Conservation (phyloP, 140 eudicot genomes). For the Stevia rebaudiana region DNA sequence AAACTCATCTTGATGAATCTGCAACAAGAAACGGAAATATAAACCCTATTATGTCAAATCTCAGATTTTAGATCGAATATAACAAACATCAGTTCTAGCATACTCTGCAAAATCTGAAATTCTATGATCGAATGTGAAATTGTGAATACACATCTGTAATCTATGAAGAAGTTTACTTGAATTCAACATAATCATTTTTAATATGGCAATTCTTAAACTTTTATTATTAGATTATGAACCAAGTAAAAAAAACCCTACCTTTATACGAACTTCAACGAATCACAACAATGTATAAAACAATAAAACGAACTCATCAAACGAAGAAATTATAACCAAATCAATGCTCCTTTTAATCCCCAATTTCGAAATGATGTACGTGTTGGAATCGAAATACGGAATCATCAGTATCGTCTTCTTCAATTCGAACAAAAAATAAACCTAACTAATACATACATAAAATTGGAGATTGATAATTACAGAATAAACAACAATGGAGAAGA, state of each 20-base stretch:
- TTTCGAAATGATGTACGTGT: neutral
- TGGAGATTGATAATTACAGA: neutral
- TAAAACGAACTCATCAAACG: neutral
- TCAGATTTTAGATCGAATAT: no score
- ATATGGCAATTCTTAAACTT: neutral
- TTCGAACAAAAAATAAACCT: neutral
- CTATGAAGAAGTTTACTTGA: neutral
- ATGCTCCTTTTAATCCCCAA: neutral
- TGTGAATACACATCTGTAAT: neutral
- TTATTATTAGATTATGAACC: neutral
- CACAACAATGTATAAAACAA: neutral
- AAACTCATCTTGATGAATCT: constrained; percentile 33
- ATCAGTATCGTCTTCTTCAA: neutral
- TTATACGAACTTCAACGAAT: neutral
- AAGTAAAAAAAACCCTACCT: neutral
- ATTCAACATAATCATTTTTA: neutral
- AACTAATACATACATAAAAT: neutral
- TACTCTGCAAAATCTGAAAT: no score
- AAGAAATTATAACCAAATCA: neutral
- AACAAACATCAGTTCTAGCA: no score
- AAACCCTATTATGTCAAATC: neutral
- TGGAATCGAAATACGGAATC: neutral
- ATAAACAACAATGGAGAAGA: neutral
- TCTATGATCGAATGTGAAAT: no score
- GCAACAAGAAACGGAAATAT: neutral